phyloP scores from a whole-genome alignment of 1,284 basidiomycete genomes.

The Sanghuangporus weigelae region DNA sequence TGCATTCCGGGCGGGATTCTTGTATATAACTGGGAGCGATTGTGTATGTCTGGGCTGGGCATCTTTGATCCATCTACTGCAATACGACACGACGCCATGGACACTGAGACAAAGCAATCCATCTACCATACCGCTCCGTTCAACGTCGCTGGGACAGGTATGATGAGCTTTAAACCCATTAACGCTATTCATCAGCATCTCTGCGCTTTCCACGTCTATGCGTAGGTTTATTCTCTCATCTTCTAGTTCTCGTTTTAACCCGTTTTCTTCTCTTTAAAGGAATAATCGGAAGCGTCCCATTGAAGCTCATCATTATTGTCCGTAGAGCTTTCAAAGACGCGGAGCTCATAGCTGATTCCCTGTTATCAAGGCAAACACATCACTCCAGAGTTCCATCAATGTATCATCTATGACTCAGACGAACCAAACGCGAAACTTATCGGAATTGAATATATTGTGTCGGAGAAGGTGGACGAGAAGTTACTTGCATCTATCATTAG shows the following conservation, averaged over 20 bases:
- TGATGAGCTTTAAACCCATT: slow-evolving; percentile 43
- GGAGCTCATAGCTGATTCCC: background rate
- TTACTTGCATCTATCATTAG: background rate
- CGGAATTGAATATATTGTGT: slow-evolving; percentile 49
- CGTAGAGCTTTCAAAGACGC: slow-evolving; percentile 19
- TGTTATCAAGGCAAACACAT: slow-evolving; percentile 3
- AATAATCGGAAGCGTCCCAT: slow-evolving; percentile 22
- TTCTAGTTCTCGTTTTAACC: background rate
- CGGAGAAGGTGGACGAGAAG: slow-evolving; percentile 29
- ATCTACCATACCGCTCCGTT: slow-evolving; percentile 17
- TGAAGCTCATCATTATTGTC: slow-evolving; percentile 30
- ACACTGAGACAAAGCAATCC: background rate
- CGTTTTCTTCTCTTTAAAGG: background rate
- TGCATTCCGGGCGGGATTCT: background rate
- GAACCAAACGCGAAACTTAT: slow-evolving; percentile 41
- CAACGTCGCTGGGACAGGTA: slow-evolving; percentile 31
- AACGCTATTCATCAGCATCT: slow-evolving; percentile 44
- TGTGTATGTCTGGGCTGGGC: too few species aligned
- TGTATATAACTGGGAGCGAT: too few species aligned
- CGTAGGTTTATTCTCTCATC: slow-evolving; percentile 23
- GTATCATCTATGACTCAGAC: slow-evolving; percentile 43
- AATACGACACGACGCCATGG: background rate
- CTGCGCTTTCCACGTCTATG: slow-evolving; percentile 38
- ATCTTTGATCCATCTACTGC: too few species aligned
- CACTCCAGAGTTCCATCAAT: slow-evolving; percentile 22